Base-by-base conservation (phyloP, 2,329 filamentous ascomycete species). In the Exophiala calicioides region DNA sequence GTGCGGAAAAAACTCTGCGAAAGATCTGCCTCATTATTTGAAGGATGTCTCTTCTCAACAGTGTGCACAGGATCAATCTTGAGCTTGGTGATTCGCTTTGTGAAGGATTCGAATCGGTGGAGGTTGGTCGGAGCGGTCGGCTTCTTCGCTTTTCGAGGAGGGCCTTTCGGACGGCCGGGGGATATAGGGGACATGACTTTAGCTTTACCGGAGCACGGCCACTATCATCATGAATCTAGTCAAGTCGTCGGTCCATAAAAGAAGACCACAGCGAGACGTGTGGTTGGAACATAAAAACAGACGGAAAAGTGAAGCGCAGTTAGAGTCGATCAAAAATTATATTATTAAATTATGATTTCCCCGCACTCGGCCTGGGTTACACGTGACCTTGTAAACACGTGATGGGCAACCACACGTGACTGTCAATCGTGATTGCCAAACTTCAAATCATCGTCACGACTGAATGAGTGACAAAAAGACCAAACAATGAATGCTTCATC, bases 31-130 rank as follows among this genome's bases (percentile, higher is more conserved):
- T 85, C 76, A 67, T 90, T 85, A 63, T 85, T 81, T 53, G 90
- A 86, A 71, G 93, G 82, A 62, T 87, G 47, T 19, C 47, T 46
- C 29, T 38, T 84, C 72, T 94, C 81, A 65, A 94, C 86, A 70
- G 85, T 85, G 68, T 93, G 89, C 58, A 98, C 80, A 34, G 93
- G 93, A 62, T 98, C 91, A 71, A 98, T 85, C 70, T 88, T 93
- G 63, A 97, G 80, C 67, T 90, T 93, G 55, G 88, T 82, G 66
- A 97, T 88, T 68, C 94, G 93, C 64, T 85, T 81, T 50, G 85
- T 88, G 71, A 97, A 97, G 53, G 88, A 85, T 71, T 96, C 86
- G 81, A 89, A 97, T 65, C 88, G 80, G 70, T 96, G 88, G 41
- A 88, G 86, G 64, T 88, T 90, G 53, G 85, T 83, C 58, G 90